These are phyloP conservation scores for Yamadazyma kanchanaburiensis DNA, from an alignment of 1,139 yeast genomes.

Conservation along the genomic window DNA sequence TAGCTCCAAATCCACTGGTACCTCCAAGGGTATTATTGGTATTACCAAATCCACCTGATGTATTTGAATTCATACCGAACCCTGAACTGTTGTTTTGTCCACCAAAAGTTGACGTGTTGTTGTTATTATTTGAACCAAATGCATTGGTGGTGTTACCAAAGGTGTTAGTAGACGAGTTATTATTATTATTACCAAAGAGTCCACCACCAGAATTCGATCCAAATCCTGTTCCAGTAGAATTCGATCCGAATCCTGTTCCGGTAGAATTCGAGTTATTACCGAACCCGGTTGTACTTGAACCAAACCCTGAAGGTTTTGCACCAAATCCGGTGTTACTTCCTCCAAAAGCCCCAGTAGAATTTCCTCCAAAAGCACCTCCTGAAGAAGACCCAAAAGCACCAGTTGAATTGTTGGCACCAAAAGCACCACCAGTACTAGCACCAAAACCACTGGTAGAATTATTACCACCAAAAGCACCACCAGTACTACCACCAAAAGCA, in stretches of 20 bases:
- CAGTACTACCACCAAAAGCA: conserved; percentile 10
- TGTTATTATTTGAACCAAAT: conserved; percentile 22
- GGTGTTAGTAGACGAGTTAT: conserved; percentile 13
- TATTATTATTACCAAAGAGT: conserved; percentile 20
- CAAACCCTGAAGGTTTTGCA: conserved; percentile 14
- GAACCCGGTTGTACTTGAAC: conserved; percentile 18
- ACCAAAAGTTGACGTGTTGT: conserved; percentile 20
- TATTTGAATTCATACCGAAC: conserved; percentile 8
- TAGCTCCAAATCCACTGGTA: conserved; percentile 14
- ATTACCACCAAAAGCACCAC: conserved; percentile 1
- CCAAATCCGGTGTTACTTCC: conserved; percentile 23
- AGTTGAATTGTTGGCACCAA: conserved; percentile 3
- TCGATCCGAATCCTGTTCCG: conserved; percentile 6
- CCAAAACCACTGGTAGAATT: conserved; percentile 25
- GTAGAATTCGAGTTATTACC: conserved; percentile 12
- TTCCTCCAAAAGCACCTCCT: conserved; percentile 17
- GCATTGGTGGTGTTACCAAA: conserved; percentile 21
- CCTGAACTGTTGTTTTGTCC: conserved; percentile 12
- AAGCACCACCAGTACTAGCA: conserved; percentile 13
- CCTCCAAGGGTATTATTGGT: conserved; percentile 7
- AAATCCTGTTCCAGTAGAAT: conserved; percentile 1
- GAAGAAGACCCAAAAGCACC: conserved; percentile 14
- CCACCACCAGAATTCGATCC: conserved; percentile 15
- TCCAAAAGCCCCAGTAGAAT: conserved; percentile 16
- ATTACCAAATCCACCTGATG: conserved; percentile 17